Percentiles rank a stretch among this genome's conserved stretches.
Conservation (phyloP, 441 rosid genomes). For the Aquilaria agallochum region DNA sequence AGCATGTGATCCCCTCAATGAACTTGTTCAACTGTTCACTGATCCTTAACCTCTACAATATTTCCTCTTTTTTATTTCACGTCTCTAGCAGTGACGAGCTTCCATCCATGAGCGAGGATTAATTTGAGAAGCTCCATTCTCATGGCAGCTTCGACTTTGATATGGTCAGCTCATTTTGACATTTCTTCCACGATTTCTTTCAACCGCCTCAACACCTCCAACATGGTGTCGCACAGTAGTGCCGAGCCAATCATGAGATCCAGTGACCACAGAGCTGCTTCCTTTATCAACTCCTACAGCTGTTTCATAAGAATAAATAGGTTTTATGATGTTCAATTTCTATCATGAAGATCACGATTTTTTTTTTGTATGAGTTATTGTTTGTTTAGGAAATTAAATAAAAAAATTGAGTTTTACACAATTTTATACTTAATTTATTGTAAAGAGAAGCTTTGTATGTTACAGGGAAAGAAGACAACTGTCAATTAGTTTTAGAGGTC, state of each 20-base stretch:
- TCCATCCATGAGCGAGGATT: constrained; percentile 34
- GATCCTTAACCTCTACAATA: constrained; percentile 34
- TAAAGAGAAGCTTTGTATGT: too few species aligned
- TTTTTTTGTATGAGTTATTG: too few species aligned
- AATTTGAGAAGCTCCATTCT: constrained; percentile 45
- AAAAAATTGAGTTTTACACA: too few species aligned
- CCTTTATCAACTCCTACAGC: constrained; percentile 36
- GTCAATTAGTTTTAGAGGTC: too few species aligned
- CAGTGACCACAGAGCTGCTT: constrained; percentile 32
- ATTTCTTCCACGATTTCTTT: constrained; percentile 41
- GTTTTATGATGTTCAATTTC: too few species aligned
- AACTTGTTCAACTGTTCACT: constrained; percentile 41
- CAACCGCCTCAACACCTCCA: constrained; percentile 47
- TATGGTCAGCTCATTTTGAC: constrained; percentile 39
- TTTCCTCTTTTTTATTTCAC: constrained; percentile 15
- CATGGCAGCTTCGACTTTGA: constrained; percentile 31
- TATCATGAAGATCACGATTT: too few species aligned
- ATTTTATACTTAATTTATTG: too few species aligned
- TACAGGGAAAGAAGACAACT: too few species aligned
- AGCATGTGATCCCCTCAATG: constrained; percentile 28
- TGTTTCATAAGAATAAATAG: constrained; percentile 16
- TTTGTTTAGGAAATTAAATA: too few species aligned
- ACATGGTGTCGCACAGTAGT: constrained; percentile 37
- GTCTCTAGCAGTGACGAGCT: constrained; percentile 16
- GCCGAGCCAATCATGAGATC: constrained; percentile 20